A percentile compares a stretch with the other conserved stretches of the same genome.
Conservation (phyloP, 176 grass and related monocot species). For the Rhynchospora breviuscula region DNA sequence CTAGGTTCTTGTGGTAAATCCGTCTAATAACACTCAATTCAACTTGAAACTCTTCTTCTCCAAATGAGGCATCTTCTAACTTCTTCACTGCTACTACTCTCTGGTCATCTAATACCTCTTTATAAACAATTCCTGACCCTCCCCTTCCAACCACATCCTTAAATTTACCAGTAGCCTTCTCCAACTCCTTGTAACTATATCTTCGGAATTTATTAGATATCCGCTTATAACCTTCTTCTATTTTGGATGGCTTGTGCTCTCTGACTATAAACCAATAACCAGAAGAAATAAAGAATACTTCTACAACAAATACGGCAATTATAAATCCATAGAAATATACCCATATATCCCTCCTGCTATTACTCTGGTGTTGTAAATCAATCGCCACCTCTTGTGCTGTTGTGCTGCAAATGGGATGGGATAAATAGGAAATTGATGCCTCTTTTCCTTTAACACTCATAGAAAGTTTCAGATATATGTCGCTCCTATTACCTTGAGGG, state of each 20-base stretch:
- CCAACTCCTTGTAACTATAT: slow-evolving; percentile 32
- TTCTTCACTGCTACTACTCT: slow-evolving; percentile 36
- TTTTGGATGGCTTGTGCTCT: slow-evolving; percentile 14
- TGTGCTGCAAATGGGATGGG: neutral
- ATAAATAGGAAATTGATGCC: neutral
- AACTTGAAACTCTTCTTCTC: slow-evolving; percentile 42
- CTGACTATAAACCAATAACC: slow-evolving; percentile 33
- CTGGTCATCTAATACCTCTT: slow-evolving; percentile 29
- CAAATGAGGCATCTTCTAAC: slow-evolving; percentile 20
- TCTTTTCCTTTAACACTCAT: neutral
- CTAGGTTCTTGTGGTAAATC: slow-evolving; percentile 51
- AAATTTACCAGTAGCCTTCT: slow-evolving; percentile 34
- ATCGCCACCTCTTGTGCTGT: neutral
- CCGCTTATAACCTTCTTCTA: slow-evolving; percentile 28
- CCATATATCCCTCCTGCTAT: slow-evolving; percentile 25
- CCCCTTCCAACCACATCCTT: slow-evolving; percentile 32
- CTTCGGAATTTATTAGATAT: slow-evolving; percentile 37
- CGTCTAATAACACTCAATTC: slow-evolving; percentile 35
- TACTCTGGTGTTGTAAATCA: neutral
- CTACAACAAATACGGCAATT: slow-evolving; percentile 21
- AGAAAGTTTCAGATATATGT: slow-evolving; percentile 24
- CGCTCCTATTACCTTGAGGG: slow-evolving; percentile 15
- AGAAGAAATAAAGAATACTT: slow-evolving; percentile 29
- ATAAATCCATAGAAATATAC: slow-evolving; percentile 36
- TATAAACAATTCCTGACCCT: slow-evolving; percentile 37